A percentile compares a stretch with the other conserved stretches of the same genome.
Evolutionary conservation across 2,329 filamentous ascomycete species (phyloP).

Genomic region (Penicillium janthinellum): DNA sequence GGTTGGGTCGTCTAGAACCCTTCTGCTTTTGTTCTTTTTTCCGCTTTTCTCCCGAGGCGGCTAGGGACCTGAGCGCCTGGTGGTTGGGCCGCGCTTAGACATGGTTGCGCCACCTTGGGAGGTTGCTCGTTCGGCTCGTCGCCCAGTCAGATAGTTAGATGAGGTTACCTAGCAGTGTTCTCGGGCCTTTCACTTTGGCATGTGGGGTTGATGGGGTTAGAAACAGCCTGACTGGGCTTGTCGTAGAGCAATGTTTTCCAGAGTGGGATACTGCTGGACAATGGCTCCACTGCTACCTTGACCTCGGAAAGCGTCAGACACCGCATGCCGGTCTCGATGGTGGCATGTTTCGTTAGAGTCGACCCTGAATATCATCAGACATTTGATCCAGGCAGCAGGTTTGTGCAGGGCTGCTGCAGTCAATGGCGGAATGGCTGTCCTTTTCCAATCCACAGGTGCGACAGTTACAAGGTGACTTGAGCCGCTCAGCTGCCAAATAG

Average conservation of each 20-base stretch:
- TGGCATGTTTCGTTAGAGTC: conserved; percentile 10
- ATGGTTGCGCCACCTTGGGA: conserved; percentile 7
- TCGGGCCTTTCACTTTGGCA: conserved; percentile 5
- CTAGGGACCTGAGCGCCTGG: conserved; percentile 14
- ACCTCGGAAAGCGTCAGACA: background rate
- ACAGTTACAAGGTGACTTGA: background rate
- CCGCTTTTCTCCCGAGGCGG: conserved; percentile 14
- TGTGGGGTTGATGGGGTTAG: conserved; percentile 8
- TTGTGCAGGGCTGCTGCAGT: conserved; percentile 5
- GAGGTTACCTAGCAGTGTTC: conserved; percentile 19
- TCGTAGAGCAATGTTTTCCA: conserved; percentile 12
- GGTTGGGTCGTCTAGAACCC: conserved; percentile 10
- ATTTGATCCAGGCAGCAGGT: background rate
- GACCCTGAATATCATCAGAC: background rate
- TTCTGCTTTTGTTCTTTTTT: conserved; percentile 12
- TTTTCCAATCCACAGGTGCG: background rate
- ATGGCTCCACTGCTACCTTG: background rate
- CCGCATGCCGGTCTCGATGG: background rate
- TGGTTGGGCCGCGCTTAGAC: conserved; percentile 22
- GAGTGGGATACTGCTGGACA: conserved; percentile 23
- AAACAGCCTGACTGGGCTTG: conserved; percentile 4
- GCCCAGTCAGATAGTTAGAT: conserved; percentile 15
- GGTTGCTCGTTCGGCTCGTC: conserved; percentile 4
- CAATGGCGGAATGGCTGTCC: background rate
- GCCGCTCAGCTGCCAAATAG: background rate